Conservation (phyloP, 2,329 filamentous ascomycete species). For the Cladosporium oxysporum region DNA sequence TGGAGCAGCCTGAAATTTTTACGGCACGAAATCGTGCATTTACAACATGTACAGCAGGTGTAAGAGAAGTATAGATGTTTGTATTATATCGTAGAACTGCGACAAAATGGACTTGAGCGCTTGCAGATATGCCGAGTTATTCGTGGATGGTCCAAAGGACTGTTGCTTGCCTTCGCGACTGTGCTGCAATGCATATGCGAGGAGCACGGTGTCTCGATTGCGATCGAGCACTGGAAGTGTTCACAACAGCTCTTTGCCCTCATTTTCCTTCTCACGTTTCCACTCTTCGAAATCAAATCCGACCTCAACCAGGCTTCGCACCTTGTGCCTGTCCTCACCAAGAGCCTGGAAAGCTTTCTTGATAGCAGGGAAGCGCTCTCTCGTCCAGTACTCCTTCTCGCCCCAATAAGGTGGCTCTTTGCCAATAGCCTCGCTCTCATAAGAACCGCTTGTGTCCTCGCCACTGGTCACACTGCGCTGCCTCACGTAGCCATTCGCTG, state of each 20-base stretch:
- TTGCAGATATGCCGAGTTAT: background rate
- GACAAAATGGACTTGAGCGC: background rate
- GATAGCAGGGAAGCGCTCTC: slow-evolving; percentile 67
- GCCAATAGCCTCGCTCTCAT: slow-evolving; percentile 46
- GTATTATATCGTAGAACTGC: slow-evolving; percentile 15
- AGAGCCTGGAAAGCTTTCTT: slow-evolving; percentile 69
- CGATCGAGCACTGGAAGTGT: background rate
- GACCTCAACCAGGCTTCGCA: slow-evolving; percentile 69
- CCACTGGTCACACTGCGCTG: background rate
- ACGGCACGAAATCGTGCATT: background rate
- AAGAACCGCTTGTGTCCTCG: background rate
- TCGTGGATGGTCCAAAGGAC: background rate
- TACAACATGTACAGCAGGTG: background rate
- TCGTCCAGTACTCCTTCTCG: slow-evolving; percentile 69
- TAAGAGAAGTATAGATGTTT: slow-evolving; percentile 18
- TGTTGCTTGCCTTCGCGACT: background rate
- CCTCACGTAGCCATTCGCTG: background rate
- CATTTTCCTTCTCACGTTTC: slow-evolving; percentile 6
- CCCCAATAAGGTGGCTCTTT: slow-evolving; percentile 73
- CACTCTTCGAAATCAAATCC: slow-evolving; percentile 50
- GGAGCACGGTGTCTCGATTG: background rate
- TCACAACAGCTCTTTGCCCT: slow-evolving; percentile 5
- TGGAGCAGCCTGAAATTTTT: background rate
- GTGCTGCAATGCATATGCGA: background rate
- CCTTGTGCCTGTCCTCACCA: slow-evolving; percentile 58